Evolutionary conservation across 768 basidiomycete species (phyloP).

Genomic region (Xerocomus potaroensis): DNA sequence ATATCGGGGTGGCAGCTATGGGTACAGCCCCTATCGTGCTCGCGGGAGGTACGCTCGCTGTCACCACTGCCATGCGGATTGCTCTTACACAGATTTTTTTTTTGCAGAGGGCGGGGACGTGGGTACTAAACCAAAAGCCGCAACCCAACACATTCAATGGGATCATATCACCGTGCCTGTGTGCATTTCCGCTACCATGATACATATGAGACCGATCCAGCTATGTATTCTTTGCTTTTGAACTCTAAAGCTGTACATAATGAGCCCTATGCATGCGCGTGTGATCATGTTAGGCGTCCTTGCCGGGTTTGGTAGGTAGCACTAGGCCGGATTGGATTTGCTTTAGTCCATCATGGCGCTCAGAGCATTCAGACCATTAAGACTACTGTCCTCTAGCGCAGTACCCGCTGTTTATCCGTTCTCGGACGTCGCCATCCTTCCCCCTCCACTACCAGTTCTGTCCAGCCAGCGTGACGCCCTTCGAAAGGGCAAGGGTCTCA

Average conservation of each 20-base stretch:
- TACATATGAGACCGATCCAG: slow-evolving; percentile 18
- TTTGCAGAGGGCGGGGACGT: slow-evolving; percentile 66
- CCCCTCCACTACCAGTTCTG: slow-evolving; percentile 39
- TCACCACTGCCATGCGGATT: slow-evolving; percentile 7
- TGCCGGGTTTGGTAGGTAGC: slow-evolving; percentile 20
- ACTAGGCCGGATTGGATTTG: neutral
- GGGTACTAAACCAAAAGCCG: slow-evolving; percentile 43
- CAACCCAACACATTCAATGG: slow-evolving; percentile 9
- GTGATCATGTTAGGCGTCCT: neutral
- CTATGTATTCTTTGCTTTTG: slow-evolving; percentile 27
- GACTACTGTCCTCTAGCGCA: slow-evolving; percentile 24
- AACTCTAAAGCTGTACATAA: slow-evolving; percentile 30
- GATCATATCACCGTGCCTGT: slow-evolving; percentile 6
- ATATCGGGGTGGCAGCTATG: slow-evolving; percentile 48
- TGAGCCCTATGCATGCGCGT: slow-evolving; percentile 4
- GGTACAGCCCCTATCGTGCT: slow-evolving; percentile 52
- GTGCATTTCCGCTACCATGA: slow-evolving; percentile 11
- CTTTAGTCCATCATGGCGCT: slow-evolving; percentile 8
- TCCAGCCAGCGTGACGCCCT: slow-evolving; percentile 40
- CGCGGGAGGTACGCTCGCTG: slow-evolving; percentile 71
- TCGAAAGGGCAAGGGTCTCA: slow-evolving; percentile 69
- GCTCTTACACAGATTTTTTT: slow-evolving; percentile 6
- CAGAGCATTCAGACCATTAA: slow-evolving; percentile 10
- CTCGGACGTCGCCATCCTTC: slow-evolving; percentile 61
- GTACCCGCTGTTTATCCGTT: slow-evolving; percentile 52